phyloP scores from a whole-genome alignment of 148 eudicot species.

The Spergularia bocconei region DNA sequence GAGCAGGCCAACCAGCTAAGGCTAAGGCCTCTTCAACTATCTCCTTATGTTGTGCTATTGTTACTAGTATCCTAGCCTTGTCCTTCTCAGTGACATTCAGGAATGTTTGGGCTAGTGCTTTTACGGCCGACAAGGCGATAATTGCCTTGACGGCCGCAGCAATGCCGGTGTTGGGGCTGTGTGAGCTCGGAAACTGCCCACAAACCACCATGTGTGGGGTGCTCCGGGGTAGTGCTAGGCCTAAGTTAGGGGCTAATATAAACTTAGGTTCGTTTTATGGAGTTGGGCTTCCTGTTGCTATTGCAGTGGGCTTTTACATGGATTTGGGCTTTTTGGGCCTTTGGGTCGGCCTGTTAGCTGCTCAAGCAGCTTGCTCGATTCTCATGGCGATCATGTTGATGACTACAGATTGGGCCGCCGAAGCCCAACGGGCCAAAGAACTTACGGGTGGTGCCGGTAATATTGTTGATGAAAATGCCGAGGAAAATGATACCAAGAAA shows the following conservation, averaged over 20 bases:
- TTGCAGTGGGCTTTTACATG: slow-evolving; percentile 33
- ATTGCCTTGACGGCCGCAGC: slow-evolving; percentile 41
- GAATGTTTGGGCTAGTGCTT: slow-evolving; percentile 48
- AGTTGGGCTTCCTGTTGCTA: slow-evolving; percentile 51
- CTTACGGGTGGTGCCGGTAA: slow-evolving; percentile 22
- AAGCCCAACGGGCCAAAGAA: slow-evolving; percentile 43
- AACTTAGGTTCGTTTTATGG: slow-evolving; percentile 58
- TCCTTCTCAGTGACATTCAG: slow-evolving; percentile 34
- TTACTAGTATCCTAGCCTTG: slow-evolving; percentile 43
- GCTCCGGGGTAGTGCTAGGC: slow-evolving; percentile 62
- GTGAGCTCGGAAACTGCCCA: slow-evolving; percentile 78
- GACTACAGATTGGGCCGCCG: slow-evolving; percentile 39
- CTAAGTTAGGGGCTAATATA: slow-evolving; percentile 45
- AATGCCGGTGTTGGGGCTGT: slow-evolving; percentile 50
- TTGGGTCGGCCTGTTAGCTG: slow-evolving; percentile 49
- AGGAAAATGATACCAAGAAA: slow-evolving; percentile 6
- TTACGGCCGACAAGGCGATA: slow-evolving; percentile 38
- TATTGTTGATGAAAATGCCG: not conserved
- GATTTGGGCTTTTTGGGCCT: slow-evolving; percentile 45
- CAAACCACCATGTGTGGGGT: slow-evolving; percentile 70
- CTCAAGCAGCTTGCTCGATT: slow-evolving; percentile 38
- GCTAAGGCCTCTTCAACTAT: slow-evolving; percentile 36
- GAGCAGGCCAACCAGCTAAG: slow-evolving; percentile 41
- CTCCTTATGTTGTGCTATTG: slow-evolving; percentile 36
- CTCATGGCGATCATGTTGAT: slow-evolving; percentile 33